These are phyloP conservation scores for Yamadazyma diospyri DNA, from an alignment of 1,139 yeast genomes.

Conservation along the genomic window DNA sequence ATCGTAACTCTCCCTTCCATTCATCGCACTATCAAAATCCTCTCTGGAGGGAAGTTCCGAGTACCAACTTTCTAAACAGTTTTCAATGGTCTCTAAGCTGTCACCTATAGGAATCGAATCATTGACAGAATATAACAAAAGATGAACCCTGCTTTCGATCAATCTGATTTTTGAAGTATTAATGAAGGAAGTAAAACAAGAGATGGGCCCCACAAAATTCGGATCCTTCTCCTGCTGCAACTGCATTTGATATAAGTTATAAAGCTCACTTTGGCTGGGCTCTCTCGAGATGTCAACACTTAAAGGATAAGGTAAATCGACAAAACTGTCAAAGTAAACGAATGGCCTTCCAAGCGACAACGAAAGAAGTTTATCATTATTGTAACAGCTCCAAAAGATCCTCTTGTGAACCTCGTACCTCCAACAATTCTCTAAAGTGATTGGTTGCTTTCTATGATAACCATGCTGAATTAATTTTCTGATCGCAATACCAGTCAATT, in stretches of 20 bases:
- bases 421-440: conserved; percentile 11
- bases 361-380: conserved; percentile 13
- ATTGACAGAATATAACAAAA: conserved; percentile 13
- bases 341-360: conserved; percentile 15
- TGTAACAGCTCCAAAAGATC: conserved; percentile 16
- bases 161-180: conserved; percentile 13
- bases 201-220: conserved; percentile 8
- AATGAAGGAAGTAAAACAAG: conserved; percentile 12
- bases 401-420: conserved; percentile 13
- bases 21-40: conserved; percentile 11
- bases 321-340: conserved; percentile 13
- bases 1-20: conserved; percentile 14
- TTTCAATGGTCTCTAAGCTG: conserved; percentile 11
- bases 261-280: conserved; percentile 10
- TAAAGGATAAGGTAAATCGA: conserved; percentile 15
- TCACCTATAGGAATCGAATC: conserved; percentile 13
- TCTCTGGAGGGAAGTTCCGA: conserved; percentile 9
- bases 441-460: conserved; percentile 10
- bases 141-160: conserved; percentile 15
- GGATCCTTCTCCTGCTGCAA: conserved; percentile 10
- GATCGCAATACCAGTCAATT: conserved; percentile 14
- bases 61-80: conserved; percentile 12
- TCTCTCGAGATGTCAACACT: conserved; percentile 10
- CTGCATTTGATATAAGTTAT: conserved; percentile 11
- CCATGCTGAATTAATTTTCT: conserved; percentile 16